Evolutionary conservation across 2,329 filamentous ascomycete genomes (phyloP).

Genomic region (Endoconidiophora laricicola): DNA sequence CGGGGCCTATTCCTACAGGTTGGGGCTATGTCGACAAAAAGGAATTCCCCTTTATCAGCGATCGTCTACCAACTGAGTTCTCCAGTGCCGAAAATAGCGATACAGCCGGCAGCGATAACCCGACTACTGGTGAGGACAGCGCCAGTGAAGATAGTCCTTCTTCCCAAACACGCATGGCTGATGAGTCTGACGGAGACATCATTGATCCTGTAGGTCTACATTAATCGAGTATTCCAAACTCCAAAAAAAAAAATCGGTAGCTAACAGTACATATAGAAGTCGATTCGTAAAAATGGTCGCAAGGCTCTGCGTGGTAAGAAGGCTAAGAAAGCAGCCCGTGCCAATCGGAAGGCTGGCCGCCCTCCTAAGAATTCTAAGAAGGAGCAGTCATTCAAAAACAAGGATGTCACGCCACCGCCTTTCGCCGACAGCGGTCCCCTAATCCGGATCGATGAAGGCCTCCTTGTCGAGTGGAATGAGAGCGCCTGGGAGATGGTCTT

Average conservation of each 20-base stretch:
- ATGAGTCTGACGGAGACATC: constrained; percentile 37
- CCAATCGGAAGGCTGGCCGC: neutral
- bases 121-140: constrained; percentile 25
- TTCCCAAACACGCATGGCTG: constrained; percentile 36
- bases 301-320: constrained; percentile 18
- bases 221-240: neutral
- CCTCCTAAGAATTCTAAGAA: constrained; percentile 23
- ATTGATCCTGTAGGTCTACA: constrained; percentile 5
- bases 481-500: constrained; percentile 59
- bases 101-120: constrained; percentile 24
- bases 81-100: constrained; percentile 20
- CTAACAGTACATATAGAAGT: neutral
- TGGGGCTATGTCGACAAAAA: constrained; percentile 48
- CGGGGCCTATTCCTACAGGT: constrained; percentile 46
- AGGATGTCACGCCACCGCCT: constrained; percentile 22
- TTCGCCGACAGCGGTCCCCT: constrained; percentile 40
- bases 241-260: too few relatives aligned
- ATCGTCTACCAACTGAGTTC: constrained; percentile 24
- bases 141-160: constrained; percentile 32
- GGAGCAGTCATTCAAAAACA: constrained; percentile 17
- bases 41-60: constrained; percentile 35
- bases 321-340: neutral
- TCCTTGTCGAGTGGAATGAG: constrained; percentile 73
- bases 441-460: constrained; percentile 64
- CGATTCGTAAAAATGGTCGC: neutral